Percentiles rank a stretch among this genome's conserved stretches.
These are phyloP conservation scores for Coniochaeta sp. DNA, from an alignment of 2,329 filamentous ascomycete species.

Conservation along the genomic window DNA sequence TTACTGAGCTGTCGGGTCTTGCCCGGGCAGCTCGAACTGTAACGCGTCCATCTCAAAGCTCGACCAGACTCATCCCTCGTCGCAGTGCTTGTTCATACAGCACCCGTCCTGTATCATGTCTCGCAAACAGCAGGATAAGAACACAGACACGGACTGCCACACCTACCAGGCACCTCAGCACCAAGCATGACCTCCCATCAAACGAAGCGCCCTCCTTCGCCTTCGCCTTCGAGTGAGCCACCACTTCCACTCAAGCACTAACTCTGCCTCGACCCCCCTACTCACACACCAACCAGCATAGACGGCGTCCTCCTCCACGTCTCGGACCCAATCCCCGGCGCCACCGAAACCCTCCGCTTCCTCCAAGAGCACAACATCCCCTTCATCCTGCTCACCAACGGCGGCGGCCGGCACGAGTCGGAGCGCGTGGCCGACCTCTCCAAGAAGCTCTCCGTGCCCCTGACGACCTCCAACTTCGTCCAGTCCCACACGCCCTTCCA, in stretches of 20 bases:
- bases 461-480: slow-evolving; percentile 67
- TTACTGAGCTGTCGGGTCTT: not conserved
- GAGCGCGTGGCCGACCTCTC: slow-evolving; percentile 66
- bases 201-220: slow-evolving; percentile 1
- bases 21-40: not conserved
- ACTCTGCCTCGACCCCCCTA: not conserved
- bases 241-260: not conserved
- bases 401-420: slow-evolving; percentile 76
- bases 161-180: not conserved
- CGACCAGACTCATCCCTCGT: not conserved
- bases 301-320: slow-evolving; percentile 92
- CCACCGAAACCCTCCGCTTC: slow-evolving; percentile 63
- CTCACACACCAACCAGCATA: slow-evolving; percentile 40
- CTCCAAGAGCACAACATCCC: slow-evolving; percentile 72
- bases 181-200: not conserved
- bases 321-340: slow-evolving; percentile 70
- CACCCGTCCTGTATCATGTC: not conserved
- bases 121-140: not conserved
- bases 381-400: slow-evolving; percentile 94
- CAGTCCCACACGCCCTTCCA: slow-evolving; percentile 90
- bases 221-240: slow-evolving; percentile 4
- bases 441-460: slow-evolving; percentile 53
- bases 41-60: not conserved
- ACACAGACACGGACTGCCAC: not conserved
- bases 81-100: not conserved